Conservation (phyloP, 169 alveolate genomes). For the Cystoisospora suis region DNA sequence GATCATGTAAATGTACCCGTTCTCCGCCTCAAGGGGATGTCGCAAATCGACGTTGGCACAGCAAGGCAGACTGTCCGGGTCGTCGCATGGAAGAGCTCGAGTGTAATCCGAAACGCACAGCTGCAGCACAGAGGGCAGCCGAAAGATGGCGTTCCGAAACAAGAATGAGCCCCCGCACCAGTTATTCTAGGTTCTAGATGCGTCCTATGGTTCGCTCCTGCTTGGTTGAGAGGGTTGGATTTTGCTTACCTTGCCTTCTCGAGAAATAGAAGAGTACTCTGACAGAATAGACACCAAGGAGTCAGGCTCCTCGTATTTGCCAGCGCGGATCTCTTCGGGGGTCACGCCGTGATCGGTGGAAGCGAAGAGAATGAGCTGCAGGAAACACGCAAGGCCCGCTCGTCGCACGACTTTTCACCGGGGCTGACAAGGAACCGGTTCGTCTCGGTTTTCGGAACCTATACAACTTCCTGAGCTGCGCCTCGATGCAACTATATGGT, state of each 20-base stretch:
- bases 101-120: constrained; percentile 64
- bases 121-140: constrained; percentile 12
- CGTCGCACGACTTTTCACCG: no score
- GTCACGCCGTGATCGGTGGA: constrained; percentile 55
- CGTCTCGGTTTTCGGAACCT: no score
- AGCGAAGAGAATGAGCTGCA: constrained; percentile 64
- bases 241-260: constrained; percentile 55
- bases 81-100: constrained; percentile 50
- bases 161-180: no score
- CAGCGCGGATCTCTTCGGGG: constrained; percentile 19
- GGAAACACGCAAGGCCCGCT: no score
- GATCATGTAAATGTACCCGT: constrained; percentile 53
- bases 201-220: no score
- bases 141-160: not conserved
- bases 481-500: no score
- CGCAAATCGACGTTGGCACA: constrained; percentile 58
- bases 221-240: no score
- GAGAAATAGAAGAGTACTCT: constrained; percentile 53
- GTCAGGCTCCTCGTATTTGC: constrained; percentile 53
- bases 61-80: constrained; percentile 62
- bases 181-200: no score
- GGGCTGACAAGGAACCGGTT: no score
- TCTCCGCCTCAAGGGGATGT: constrained; percentile 33
- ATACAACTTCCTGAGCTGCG: no score
- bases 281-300: constrained; percentile 59